Base-by-base conservation (phyloP, 345 rosid genomes). In the Firmiana major region DNA sequence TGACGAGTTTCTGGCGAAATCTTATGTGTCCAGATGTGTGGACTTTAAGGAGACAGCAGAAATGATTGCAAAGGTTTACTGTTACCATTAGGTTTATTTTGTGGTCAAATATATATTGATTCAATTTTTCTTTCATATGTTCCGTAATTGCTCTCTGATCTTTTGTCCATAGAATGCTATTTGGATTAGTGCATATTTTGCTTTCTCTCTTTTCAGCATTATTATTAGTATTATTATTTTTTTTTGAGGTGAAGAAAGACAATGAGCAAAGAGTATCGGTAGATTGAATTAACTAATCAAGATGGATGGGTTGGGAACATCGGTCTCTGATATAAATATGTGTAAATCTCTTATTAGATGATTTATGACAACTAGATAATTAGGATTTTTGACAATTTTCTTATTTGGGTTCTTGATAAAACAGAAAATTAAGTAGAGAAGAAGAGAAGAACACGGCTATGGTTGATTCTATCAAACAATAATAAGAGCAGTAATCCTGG, bases 21-120 rank as follows among this genome's bases (percentile, higher is more conserved):
- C 99, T 54, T 91, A 92, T 80, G 89, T 93, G 62, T 83, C 92
- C 77, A 92, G 97, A 86, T 93, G 98, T 46, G 89, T 90, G 19
- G 94, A 95, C 87, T 95, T 95, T 77, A 93, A 81, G 84, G 98
- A 93, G 88, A 95, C 98, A 42, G 93, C 96, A 49, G 97, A 93
- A 73, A 86, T 87, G 71, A 90, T 95, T 78, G 96, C 99, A 69
- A 95, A 95, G 98, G 97, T 93, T 45, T 48, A 60, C 63, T 71
- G 19, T 24, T 45, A 6, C 34, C 24, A 6, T 45, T 75, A 51
- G 7, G 0, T 65, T 60, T 58, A 40, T 58, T 13, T 22, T 46
- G 24, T 7, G 28, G 19, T 67, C 24, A 43, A 8, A 21, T 21
- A 19, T n/a, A 40, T 67, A 67, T 21, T 49, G 74, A 48, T 7